phyloP scores from a whole-genome alignment of 1,139 yeast genomes.

The Candida sojae region DNA sequence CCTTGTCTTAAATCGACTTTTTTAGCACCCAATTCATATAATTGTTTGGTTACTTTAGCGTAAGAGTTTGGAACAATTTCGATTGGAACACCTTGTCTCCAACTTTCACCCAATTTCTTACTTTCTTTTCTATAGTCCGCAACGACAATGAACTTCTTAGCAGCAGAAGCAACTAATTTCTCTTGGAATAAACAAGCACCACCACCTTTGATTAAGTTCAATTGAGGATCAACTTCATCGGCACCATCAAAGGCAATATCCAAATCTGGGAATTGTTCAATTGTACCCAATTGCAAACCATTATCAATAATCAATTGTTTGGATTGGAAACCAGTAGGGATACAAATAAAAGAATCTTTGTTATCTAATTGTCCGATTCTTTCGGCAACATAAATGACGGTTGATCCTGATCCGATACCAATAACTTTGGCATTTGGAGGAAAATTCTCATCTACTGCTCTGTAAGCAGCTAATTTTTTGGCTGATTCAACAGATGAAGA shows the following conservation, averaged over 20 bases:
- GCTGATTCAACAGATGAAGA: constrained; percentile 54
- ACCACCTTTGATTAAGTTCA: constrained; percentile 96
- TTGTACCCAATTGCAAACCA: constrained; percentile 74
- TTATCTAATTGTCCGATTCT: constrained; percentile 73
- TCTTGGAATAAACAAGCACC: constrained; percentile 98
- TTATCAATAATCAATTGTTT: constrained; percentile 81
- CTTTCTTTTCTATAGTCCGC: constrained; percentile 90
- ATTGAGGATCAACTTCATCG: constrained; percentile 82
- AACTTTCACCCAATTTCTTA: constrained; percentile 64
- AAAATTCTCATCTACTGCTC: constrained; percentile 89
- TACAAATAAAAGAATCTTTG: constrained; percentile 66
- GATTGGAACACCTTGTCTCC: constrained; percentile 94
- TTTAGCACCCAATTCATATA: constrained; percentile 65
- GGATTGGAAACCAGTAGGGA: constrained; percentile 97
- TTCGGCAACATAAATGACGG: constrained; percentile 95
- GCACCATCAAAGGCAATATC: constrained; percentile 99
- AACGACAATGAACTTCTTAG: constrained; percentile 77
- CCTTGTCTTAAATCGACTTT: constrained; percentile 77
- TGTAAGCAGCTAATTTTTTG: constrained; percentile 84
- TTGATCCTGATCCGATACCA: constrained; percentile 96
- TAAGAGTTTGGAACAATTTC: constrained; percentile 93
- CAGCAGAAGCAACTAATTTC: constrained; percentile 84
- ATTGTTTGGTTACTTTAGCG: constrained; percentile 68
- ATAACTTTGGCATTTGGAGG: constrained; percentile 70
- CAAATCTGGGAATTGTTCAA: constrained; percentile 77